Conservation (phyloP, 805 yeast genomes). For the Hanseniaspora lachancei region DNA sequence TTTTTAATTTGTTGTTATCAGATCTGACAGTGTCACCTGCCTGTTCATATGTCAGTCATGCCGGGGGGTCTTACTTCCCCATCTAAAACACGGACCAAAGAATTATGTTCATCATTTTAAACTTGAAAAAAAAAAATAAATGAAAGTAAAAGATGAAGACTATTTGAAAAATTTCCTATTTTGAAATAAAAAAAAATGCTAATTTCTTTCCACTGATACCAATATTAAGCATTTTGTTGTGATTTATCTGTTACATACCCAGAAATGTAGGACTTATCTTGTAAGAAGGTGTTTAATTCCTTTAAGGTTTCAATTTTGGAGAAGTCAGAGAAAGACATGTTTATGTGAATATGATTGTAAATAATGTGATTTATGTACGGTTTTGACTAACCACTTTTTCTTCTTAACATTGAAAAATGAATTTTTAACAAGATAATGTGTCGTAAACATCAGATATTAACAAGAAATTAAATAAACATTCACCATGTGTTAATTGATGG, state of each 20-base stretch:
- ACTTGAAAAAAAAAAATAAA: too few relatives aligned
- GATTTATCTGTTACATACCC: slow-evolving; percentile 53
- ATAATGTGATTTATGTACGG: slow-evolving; percentile 5
- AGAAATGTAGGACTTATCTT: slow-evolving; percentile 86
- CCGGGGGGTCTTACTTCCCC: slow-evolving; percentile 86
- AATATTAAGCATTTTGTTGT: too few relatives aligned
- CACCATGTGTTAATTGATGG: too few relatives aligned
- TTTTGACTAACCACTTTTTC: background rate
- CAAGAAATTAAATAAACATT: too few relatives aligned
- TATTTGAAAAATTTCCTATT: too few relatives aligned
- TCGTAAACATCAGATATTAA: too few relatives aligned
- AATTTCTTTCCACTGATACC: background rate
- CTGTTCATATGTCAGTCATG: slow-evolving; percentile 65
- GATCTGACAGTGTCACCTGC: slow-evolving; percentile 15
- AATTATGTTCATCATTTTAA: slow-evolving; percentile 51
- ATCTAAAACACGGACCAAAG: slow-evolving; percentile 93
- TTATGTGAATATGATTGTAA: slow-evolving; percentile 6
- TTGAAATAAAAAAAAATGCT: too few relatives aligned
- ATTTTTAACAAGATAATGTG: too few relatives aligned
- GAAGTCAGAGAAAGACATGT: slow-evolving; percentile 70
- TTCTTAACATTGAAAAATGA: too few relatives aligned
- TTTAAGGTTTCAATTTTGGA: slow-evolving; percentile 61
- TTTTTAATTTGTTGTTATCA: slow-evolving; percentile 1
- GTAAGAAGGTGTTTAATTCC: slow-evolving; percentile 71
- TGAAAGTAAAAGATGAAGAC: too few relatives aligned